Evolutionary conservation across 805 yeast species (phyloP).

Genomic region (Ogataea polymorpha): DNA sequence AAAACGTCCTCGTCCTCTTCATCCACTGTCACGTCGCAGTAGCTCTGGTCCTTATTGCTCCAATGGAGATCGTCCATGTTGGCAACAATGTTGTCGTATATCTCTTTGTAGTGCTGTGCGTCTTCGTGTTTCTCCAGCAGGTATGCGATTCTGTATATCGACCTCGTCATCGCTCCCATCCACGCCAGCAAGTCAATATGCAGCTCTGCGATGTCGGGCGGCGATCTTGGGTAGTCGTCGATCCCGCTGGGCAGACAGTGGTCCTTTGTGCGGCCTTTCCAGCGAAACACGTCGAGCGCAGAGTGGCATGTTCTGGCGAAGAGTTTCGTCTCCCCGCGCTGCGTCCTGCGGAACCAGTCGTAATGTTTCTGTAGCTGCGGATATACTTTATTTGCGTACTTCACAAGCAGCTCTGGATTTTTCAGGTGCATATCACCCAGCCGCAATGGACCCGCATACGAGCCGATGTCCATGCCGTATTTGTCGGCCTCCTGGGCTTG

Average conservation of each 20-base stretch:
- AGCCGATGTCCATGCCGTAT: conserved; percentile 5
- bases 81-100: conserved; percentile 52
- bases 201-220: conserved; percentile 83
- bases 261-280: conserved; percentile 86
- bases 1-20: conserved; percentile 62
- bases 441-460: conserved; percentile 28
- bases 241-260: conserved; percentile 92
- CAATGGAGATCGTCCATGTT: conserved; percentile 80
- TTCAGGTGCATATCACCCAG: conserved; percentile 52
- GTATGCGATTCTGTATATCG: conserved; percentile 72
- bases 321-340: conserved; percentile 68
- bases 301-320: conserved; percentile 60
- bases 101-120: conserved; percentile 45
- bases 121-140: conserved; percentile 60
- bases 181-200: conserved; percentile 88
- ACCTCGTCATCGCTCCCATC: conserved; percentile 89
- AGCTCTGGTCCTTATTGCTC: conserved; percentile 61
- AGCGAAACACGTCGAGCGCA: conserved; percentile 67
- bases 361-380: conserved; percentile 76
- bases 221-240: conserved; percentile 92
- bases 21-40: conserved; percentile 81
- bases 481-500: conserved; percentile 23
- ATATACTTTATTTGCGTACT: conserved; percentile 63
- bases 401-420: conserved; percentile 55
- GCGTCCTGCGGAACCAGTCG: conserved; percentile 81